Evolutionary conservation across 768 basidiomycete genomes (phyloP), one percentile per base, ranked within the genome.

Genomic region (Imleria badia): DNA sequence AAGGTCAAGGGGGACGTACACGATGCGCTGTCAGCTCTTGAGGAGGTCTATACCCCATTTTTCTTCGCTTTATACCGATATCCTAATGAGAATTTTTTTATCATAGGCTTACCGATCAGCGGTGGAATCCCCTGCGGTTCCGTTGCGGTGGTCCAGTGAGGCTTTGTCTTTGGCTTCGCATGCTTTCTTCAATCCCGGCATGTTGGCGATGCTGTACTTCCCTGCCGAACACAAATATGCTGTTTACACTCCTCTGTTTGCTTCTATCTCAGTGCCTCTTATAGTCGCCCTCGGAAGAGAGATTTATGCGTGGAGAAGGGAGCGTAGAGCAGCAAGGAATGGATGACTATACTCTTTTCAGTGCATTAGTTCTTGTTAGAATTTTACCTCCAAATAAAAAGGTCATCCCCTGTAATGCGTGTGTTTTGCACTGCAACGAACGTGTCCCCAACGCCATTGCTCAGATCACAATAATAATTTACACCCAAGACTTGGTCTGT

Each of bases 221-320:
- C 97, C 97, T 20, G 87, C 93, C 19, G 97, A 98, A 67, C 97
- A 98, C 76, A 98, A 91, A 67, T 95, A 94, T 69, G 95, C 95
- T 3, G 93, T 99, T 10, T 98, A 98, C 69, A 87, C 92, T 0
- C 96, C 97, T 0, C 72, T 99, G 33, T 98, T 99, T 68, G 96
- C 92, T 3, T 94, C 93, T 45, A 81, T 94, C 8, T 78, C 90
- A 3, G 87, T 95, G 29, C 94, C 95, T 6, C 70, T 98, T 49
- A 55, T 94, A 11, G 85, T 90, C 3, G 84, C 90, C 1, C 76
- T 87, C 12, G 58, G 91, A 22, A 81, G 84, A 66, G 94, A 96
- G 69, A 48, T 89, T n/a, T 65, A 76, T 38, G 81, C 80, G 0
- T 92, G 89, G 88, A 75, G 75, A 54, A 59, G 48, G 33, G 68